A percentile compares a stretch with the other conserved stretches of the same genome.
Conservation (phyloP, 2,329 filamentous ascomycete genomes). For the Fusarium sp. region DNA sequence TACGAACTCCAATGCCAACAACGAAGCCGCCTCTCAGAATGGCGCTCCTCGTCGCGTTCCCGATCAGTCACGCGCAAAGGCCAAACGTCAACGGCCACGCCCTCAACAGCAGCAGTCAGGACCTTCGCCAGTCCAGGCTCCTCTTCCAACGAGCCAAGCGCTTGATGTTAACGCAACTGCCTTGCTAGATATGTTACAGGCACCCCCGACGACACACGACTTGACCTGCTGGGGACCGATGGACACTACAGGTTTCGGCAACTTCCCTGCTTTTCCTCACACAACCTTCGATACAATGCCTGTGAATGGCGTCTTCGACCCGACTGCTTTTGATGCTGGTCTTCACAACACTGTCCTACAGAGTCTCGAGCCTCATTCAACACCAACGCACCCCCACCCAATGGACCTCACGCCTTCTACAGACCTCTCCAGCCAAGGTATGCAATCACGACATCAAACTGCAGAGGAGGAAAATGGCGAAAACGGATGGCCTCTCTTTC, state of each 20-base stretch:
- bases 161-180: slow-evolving; percentile 48
- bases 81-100: slow-evolving; percentile 47
- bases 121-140: slow-evolving; percentile 41
- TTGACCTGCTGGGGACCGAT: slow-evolving; percentile 48
- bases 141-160: slow-evolving; percentile 41
- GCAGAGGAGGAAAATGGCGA: slow-evolving; percentile 47
- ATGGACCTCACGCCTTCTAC: slow-evolving; percentile 42
- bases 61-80: slow-evolving; percentile 46
- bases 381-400: slow-evolving; percentile 36
- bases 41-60: slow-evolving; percentile 42
- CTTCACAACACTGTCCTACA: slow-evolving; percentile 44
- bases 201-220: slow-evolving; percentile 47
- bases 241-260: slow-evolving; percentile 44
- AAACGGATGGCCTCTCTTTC: slow-evolving; percentile 46
- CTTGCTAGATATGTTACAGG: slow-evolving; percentile 49
- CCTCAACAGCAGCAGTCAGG: slow-evolving; percentile 41
- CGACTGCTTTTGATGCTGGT: slow-evolving; percentile 43
- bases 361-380: slow-evolving; percentile 36
- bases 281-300: slow-evolving; percentile 48
- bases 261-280: slow-evolving; percentile 42
- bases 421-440: slow-evolving; percentile 37
- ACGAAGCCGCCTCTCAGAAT: slow-evolving; percentile 35
- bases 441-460: slow-evolving; percentile 37
- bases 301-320: slow-evolving; percentile 43
- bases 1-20: slow-evolving; percentile 25